These are phyloP conservation scores for Hanseniaspora clermontiae DNA, from an alignment of 805 yeast species.

Conservation along the genomic window DNA sequence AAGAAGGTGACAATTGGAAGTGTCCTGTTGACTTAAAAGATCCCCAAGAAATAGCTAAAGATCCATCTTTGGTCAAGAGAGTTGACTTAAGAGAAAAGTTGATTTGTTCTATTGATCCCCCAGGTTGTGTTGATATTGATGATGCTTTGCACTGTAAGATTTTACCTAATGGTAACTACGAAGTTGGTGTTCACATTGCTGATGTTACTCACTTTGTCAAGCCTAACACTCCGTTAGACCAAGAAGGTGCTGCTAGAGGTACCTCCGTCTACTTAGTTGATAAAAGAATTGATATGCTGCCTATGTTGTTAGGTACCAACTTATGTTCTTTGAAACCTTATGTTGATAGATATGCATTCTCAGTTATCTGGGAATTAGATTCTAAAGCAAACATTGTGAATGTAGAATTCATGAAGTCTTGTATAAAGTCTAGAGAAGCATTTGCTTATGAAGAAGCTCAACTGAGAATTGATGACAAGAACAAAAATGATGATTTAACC, in stretches of 20 bases:
- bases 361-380: constrained; percentile 91
- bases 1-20: constrained; percentile 86
- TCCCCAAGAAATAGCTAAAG: constrained; percentile 41
- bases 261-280: constrained; percentile 95
- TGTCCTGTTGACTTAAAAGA: constrained; percentile 56
- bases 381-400: constrained; percentile 71
- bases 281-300: constrained; percentile 97
- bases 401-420: constrained; percentile 70
- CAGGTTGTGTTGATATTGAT: constrained; percentile 95
- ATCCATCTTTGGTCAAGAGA: constrained; percentile 43
- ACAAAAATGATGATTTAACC: constrained; percentile 72
- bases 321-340: constrained; percentile 88
- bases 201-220: constrained; percentile 96
- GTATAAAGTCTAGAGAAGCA: constrained; percentile 84
- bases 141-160: constrained; percentile 84
- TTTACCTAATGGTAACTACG: constrained; percentile 85
- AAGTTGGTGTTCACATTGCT: constrained; percentile 98
- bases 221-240: constrained; percentile 81
- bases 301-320: constrained; percentile 87
- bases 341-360: constrained; percentile 91
- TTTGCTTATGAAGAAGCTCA: constrained; percentile 93
- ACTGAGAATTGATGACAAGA: constrained; percentile 66
- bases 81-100: constrained; percentile 76
- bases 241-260: constrained; percentile 94
- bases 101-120: constrained; percentile 95